Evolutionary conservation across 768 basidiomycete genomes (phyloP).

Genomic region (Pseudohyphozyma bogoriensis): DNA sequence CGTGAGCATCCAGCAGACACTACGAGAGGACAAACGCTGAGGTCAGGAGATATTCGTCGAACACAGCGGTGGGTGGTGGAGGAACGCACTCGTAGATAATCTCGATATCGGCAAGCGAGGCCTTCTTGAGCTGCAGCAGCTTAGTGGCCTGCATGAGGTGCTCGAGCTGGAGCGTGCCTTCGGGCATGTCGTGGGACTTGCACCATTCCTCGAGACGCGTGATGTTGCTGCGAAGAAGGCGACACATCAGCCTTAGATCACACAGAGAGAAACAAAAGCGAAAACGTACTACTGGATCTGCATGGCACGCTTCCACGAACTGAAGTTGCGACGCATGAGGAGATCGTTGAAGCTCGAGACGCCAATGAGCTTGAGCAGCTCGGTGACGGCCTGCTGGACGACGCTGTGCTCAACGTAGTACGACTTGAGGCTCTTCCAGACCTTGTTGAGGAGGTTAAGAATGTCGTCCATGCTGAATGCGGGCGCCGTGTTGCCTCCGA

Average conservation of each 20-base stretch:
- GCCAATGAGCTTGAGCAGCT: constrained; percentile 87
- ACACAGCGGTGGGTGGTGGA: too few species aligned
- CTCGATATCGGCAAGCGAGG: constrained; percentile 88
- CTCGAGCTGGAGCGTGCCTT: constrained; percentile 91
- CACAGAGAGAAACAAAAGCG: not conserved
- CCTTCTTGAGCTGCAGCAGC: constrained; percentile 93
- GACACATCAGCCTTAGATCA: not conserved
- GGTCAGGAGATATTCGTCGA: not conserved
- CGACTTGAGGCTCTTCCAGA: constrained; percentile 95
- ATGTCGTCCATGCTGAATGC: constrained; percentile 99
- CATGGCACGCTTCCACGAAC: constrained; percentile 99
- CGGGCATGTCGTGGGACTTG: constrained; percentile 99
- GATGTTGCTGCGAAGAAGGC: constrained; percentile 24
- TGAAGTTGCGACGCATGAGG: constrained; percentile 96
- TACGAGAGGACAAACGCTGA: constrained; percentile 12
- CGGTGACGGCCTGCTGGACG: constrained; percentile 86
- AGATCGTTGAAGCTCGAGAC: constrained; percentile 97
- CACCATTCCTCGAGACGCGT: constrained; percentile 91
- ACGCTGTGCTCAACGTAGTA: constrained; percentile 98
- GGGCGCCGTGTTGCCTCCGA: constrained; percentile 73
- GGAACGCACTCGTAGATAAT: constrained; percentile 69
- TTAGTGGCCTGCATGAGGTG: constrained; percentile 99
- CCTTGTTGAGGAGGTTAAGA: constrained; percentile 88
- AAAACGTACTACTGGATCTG: constrained; percentile 75
- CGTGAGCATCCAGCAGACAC: constrained; percentile 98